These are phyloP conservation scores for Olyra latifolia DNA, from an alignment of 176 grass and related monocot genomes.

Conservation along the genomic window DNA sequence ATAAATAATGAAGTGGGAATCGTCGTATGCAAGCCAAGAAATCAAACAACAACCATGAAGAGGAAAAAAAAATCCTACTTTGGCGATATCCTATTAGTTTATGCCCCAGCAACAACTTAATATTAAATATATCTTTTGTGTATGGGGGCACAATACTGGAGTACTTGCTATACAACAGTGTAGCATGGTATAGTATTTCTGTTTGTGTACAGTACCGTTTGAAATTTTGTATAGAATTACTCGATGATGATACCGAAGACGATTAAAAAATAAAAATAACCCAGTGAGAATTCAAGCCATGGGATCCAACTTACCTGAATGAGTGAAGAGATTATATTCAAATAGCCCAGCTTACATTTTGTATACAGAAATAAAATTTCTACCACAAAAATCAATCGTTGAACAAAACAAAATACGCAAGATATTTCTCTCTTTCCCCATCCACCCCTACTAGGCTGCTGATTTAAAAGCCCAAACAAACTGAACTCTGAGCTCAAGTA, in stretches of 20 bases:
- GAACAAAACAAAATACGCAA: neutral
- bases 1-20: neutral
- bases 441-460: neutral
- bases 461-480: neutral
- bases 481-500: neutral
- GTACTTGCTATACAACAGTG: no score
- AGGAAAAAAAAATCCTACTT: no score
- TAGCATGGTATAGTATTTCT: neutral
- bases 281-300: neutral
- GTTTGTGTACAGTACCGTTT: no score
- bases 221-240: neutral
- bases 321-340: neutral
- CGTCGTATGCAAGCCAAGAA: neutral
- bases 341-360: neutral
- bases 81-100: no score
- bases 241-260: neutral
- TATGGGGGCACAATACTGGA: no score
- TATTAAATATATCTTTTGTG: neutral
- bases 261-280: neutral
- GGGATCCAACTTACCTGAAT: neutral
- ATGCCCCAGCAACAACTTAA: neutral
- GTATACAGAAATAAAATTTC: neutral
- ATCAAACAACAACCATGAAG: neutral
- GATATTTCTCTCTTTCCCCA: constrained; percentile 12
- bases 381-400: neutral